Conservation (phyloP, 1,284 basidiomycete genomes). For the Cutaneotrichosporon mucoides region DNA sequence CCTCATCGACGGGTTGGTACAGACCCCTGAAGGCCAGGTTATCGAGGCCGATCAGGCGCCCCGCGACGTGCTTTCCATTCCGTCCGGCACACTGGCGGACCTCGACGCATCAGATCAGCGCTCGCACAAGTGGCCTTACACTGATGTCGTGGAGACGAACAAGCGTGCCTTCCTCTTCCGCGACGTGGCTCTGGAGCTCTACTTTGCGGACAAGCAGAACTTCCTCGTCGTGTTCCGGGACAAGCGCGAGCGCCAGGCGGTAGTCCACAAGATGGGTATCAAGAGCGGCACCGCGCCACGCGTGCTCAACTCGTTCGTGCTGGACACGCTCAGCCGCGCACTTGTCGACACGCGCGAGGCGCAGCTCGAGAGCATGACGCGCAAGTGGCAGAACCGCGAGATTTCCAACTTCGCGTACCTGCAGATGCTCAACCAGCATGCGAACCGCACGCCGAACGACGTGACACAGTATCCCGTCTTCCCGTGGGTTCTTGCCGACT, state of each 20-base stretch:
- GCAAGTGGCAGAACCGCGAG: constrained; percentile 78
- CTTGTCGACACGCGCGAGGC: constrained; percentile 44
- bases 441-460: constrained; percentile 83
- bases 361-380: constrained; percentile 47
- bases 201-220: constrained; percentile 82
- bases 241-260: constrained; percentile 61
- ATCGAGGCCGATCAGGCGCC: constrained; percentile 85
- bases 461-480: constrained; percentile 95
- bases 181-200: constrained; percentile 86
- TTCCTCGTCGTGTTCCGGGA: constrained; percentile 73
- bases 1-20: constrained; percentile 87
- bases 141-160: constrained; percentile 70
- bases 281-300: constrained; percentile 44
- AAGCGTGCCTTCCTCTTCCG: constrained; percentile 83
- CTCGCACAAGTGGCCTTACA: constrained; percentile 74
- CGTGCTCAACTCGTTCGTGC: constrained; percentile 46
- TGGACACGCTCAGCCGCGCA: constrained; percentile 46
- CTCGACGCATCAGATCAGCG: constrained; percentile 65
- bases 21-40: constrained; percentile 79
- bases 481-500: constrained; percentile 81
- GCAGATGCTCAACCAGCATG: constrained; percentile 80
- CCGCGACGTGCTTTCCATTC: constrained; percentile 72
- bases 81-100: constrained; percentile 71
- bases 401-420: constrained; percentile 85
- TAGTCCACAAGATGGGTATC: constrained; percentile 58